Percentiles rank a stretch among this genome's conserved stretches.
Evolutionary conservation across 192 early-diverging fungal species (phyloP).

Genomic region (Coemansia umbellata): DNA sequence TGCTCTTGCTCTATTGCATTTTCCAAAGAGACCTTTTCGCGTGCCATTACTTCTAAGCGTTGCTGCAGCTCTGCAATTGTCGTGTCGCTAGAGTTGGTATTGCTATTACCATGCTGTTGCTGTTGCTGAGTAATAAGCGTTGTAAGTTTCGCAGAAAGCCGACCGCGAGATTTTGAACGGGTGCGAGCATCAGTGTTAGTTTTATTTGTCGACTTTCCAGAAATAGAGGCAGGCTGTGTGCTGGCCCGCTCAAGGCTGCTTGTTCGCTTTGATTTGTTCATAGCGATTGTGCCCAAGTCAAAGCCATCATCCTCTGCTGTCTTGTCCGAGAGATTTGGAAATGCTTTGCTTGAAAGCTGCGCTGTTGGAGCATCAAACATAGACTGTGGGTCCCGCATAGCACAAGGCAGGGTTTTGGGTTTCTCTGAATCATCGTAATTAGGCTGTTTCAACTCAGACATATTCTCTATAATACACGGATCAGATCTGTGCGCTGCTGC

Average conservation of each 20-base stretch:
- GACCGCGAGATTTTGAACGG: constrained; percentile 35
- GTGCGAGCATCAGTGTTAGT: constrained; percentile 4
- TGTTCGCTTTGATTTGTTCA: constrained; percentile 9
- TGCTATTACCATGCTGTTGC: constrained; percentile 7
- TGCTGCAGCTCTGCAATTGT: constrained; percentile 58
- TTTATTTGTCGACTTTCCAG: neutral
- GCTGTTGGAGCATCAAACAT: no score
- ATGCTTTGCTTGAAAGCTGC: neutral
- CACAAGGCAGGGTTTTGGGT: no score
- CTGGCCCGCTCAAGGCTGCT: constrained; percentile 22
- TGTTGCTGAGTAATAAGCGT: constrained; percentile 2
- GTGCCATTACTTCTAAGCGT: constrained; percentile 71
- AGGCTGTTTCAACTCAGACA: neutral
- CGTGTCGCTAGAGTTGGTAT: constrained; percentile 16
- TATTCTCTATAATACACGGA: neutral
- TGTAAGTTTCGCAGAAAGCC: constrained; percentile 9
- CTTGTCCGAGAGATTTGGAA: neutral
- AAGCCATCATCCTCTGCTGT: constrained; percentile 7
- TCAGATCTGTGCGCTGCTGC: neutral
- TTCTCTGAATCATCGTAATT: no score
- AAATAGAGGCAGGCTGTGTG: constrained; percentile 17
- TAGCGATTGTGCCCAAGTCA: neutral
- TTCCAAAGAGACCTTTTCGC: constrained; percentile 89
- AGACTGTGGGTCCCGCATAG: no score
- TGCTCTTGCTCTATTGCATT: constrained; percentile 87